A percentile compares a stretch with the other conserved stretches of the same genome.
These are phyloP conservation scores for Cornus florida DNA, from an alignment of 148 eudicot species.

Conservation along the genomic window DNA sequence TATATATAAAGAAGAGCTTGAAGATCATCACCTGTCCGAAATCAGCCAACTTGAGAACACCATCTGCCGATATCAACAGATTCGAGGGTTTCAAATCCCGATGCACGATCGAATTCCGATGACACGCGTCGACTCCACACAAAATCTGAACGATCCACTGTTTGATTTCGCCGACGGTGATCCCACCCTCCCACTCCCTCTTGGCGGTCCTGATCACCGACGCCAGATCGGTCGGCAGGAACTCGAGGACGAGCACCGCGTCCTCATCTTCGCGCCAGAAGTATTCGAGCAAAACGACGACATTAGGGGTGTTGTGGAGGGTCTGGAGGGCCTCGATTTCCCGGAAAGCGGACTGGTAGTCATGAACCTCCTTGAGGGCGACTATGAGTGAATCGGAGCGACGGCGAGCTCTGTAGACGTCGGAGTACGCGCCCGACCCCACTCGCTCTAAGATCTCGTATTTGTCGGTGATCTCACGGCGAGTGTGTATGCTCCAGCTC, in stretches of 20 bases:
- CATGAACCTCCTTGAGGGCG: slow-evolving; percentile 92
- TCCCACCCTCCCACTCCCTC: slow-evolving; percentile 40
- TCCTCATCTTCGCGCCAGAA: slow-evolving; percentile 87
- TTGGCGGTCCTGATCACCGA: slow-evolving; percentile 52
- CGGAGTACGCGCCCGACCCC: slow-evolving; percentile 91
- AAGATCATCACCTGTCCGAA: slow-evolving; percentile 73
- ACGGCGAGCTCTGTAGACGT: slow-evolving; percentile 71
- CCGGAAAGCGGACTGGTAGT: slow-evolving; percentile 68
- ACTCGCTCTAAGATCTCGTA: slow-evolving; percentile 57
- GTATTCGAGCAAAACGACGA: slow-evolving; percentile 71
- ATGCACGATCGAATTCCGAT: slow-evolving; percentile 74
- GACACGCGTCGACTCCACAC: slow-evolving; percentile 79
- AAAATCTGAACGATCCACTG: slow-evolving; percentile 87
- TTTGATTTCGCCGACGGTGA: slow-evolving; percentile 63
- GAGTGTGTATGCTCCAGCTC: slow-evolving; percentile 87
- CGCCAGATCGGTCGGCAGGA: slow-evolving; percentile 54
- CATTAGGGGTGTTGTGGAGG: slow-evolving; percentile 63
- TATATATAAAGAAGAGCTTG: neutral
- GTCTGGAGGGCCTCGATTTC: slow-evolving; percentile 81
- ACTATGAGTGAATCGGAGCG: slow-evolving; percentile 26
- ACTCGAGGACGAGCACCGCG: slow-evolving; percentile 83
- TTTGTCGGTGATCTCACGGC: slow-evolving; percentile 66
- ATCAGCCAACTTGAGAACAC: slow-evolving; percentile 86
- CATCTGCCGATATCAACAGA: slow-evolving; percentile 70
- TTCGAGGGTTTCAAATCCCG: slow-evolving; percentile 88